Evolutionary conservation across 305 asterid species (phyloP), one percentile per base, ranked within the genome.

Genomic region (Fraxinus platypoda): DNA sequence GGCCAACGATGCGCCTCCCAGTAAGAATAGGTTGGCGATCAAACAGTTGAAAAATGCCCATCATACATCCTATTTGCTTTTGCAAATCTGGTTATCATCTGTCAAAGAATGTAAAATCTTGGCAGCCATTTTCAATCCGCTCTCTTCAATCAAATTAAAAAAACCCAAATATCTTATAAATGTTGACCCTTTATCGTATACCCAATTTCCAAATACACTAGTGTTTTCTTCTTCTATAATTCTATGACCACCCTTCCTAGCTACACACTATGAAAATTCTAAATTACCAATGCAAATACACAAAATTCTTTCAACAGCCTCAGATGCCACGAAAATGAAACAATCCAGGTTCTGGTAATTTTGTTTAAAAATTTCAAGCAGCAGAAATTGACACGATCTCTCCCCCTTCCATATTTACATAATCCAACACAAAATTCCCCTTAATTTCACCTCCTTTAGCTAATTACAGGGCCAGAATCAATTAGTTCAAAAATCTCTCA

Each of bases 1-100:
- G 89, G 37, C 88, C 92, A 4, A 82, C 87, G 5, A 87, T 78
- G 33, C 91, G 94, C 88, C 92, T 83, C 49, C 91, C 87, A 13
- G 94, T 83, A 74, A 92, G 80, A 70, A 90, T 78, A 75, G 84
- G 90, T 17, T 89, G 97, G 4, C 97, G 97, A 89, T 95, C 98
- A 78, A 95, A 95, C 81, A 95, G 41, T 41, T 95, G 98, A 87
- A 94, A 91, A 23, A 95, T 88, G 49, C 98, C 97, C 6, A 92
- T 92, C 97, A 93, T 95, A 88, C 98, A 95, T 49, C 98, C 98
- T 28, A 95, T 91, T 81, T 95, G 98, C 89, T 92, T 95, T 83
- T 92, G 95, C 90, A 94, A 83, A 87, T 92, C 93, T 64, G 91
- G 96, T 89, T 91, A 68, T 68, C 74, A 11, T 68, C 74, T 28